These are phyloP conservation scores for Pilatotrama ljubarskyi DNA, from an alignment of 768 basidiomycete species.

Conservation along the genomic window DNA sequence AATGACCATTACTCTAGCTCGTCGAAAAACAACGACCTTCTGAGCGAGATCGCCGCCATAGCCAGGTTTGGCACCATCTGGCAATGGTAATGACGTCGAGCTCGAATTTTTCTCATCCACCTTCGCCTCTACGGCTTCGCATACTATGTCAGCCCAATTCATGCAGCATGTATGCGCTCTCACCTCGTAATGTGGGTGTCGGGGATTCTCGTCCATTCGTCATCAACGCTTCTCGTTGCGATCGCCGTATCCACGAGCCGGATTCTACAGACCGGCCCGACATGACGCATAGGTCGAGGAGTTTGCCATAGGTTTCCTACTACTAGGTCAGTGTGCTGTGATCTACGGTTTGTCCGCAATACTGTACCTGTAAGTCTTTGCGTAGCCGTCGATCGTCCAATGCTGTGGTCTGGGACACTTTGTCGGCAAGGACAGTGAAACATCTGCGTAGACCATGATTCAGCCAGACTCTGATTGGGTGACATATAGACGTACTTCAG, in stretches of 20 bases:
- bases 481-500: constrained; percentile 56
- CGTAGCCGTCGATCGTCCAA: constrained; percentile 87
- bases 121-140: constrained; percentile 35
- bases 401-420: constrained; percentile 84
- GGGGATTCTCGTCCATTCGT: constrained; percentile 76
- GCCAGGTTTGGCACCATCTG: constrained; percentile 31
- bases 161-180: constrained; percentile 1
- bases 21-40: constrained; percentile 44
- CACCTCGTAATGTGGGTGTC: constrained; percentile 58
- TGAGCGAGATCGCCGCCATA: constrained; percentile 43
- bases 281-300: constrained; percentile 76
- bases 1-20: too few species aligned
- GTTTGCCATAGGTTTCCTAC: constrained; percentile 83
- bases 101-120: constrained; percentile 66
- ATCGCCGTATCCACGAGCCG: constrained; percentile 77
- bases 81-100: constrained; percentile 40
- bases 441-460: constrained; percentile 48
- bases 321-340: neutral
- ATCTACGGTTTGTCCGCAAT: neutral
- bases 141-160: neutral
- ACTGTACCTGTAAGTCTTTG: constrained; percentile 79
- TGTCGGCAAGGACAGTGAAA: constrained; percentile 75
- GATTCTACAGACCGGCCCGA: constrained; percentile 77
- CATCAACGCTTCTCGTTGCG: constrained; percentile 59
- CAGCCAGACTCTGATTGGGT: neutral